Evolutionary conservation across 768 basidiomycete genomes (phyloP), one percentile per base, ranked within the genome.

Genomic region (Hypsizygus marmoreus): DNA sequence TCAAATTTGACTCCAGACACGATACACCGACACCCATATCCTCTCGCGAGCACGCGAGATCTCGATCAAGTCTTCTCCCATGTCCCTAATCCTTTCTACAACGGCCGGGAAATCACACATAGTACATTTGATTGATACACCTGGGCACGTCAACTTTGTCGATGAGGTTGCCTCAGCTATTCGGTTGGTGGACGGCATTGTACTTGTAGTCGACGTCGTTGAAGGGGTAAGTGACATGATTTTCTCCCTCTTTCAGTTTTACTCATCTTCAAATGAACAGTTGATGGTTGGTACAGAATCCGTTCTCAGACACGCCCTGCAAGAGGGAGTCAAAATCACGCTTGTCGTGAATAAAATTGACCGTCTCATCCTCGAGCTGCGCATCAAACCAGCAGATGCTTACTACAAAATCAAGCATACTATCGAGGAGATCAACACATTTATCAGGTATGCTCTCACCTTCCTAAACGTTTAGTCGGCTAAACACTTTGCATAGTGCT

Each of bases 341-440:
- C 80, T 99, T 35, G 85, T 99, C 25, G 81, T 99, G 53, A 99
- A 99, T 76, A 99, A 99, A 76, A 86, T 99, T 60, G 97, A 99
- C 69, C 81, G 97, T 44, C 81, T 99, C 40, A 97, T 98, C 52
- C 82, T 99, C 44, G 97, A 99, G 69, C 75, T 99, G 46, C 85
- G 97, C 35, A 85, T 99, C 61, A 95, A 95, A 60, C 97, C 97
- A 43, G 72, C 85, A 31, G 97, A 99, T 59, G 97, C 97, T 0
- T 99, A 91, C 73, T 97, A 95, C 73, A 99, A 99, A 76, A 92
- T 99, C 55, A 95, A 92, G 66, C 95, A 98, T 64, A 97, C 95
- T 2, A 95, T 99, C 44, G 97, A 99, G 63, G 97, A 99, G 66
- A 86, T 99, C 41, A 99, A 99, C 65, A 90, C 86, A 1, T 87